phyloP scores from a whole-genome alignment of 108 stramenopile genomes.

The Skeletonema grethae region DNA sequence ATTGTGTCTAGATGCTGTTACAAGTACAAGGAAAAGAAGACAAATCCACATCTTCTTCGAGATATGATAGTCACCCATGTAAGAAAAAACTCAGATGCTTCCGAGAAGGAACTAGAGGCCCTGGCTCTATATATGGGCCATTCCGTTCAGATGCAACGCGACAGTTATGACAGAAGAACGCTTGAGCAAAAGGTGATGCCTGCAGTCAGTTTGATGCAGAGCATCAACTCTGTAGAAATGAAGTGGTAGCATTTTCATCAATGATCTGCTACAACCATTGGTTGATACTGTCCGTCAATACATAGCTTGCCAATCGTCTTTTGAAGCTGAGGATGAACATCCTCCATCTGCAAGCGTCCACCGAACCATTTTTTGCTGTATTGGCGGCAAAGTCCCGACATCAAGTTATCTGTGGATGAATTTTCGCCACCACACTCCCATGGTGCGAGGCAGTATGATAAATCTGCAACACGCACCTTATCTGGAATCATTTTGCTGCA shows the following conservation, averaged over 20 bases:
- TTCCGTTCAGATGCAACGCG: slow-evolving; percentile 83
- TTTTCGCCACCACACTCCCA: slow-evolving; percentile 36
- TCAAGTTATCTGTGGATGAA: slow-evolving; percentile 21
- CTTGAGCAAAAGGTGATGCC: slow-evolving; percentile 81
- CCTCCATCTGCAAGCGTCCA: slow-evolving; percentile 51
- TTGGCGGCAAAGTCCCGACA: slow-evolving; percentile 34
- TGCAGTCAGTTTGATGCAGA: slow-evolving; percentile 69
- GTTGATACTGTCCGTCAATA: slow-evolving; percentile 33
- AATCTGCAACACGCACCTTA: slow-evolving; percentile 41
- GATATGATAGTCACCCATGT: slow-evolving; percentile 90
- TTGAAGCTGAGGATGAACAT: slow-evolving; percentile 45
- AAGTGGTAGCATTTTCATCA: neutral
- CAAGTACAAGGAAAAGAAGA: slow-evolving; percentile 75
- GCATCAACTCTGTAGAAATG: slow-evolving; percentile 21
- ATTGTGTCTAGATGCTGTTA: slow-evolving; percentile 76
- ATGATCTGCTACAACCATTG: slow-evolving; percentile 9
- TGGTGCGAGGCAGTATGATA: slow-evolving; percentile 42
- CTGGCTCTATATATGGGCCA: slow-evolving; percentile 89
- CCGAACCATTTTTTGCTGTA: slow-evolving; percentile 36
- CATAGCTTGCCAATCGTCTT: slow-evolving; percentile 38
- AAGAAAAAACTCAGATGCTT: slow-evolving; percentile 72
- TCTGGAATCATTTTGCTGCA: slow-evolving; percentile 35
- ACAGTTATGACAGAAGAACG: slow-evolving; percentile 83
- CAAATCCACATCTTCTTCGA: slow-evolving; percentile 82
- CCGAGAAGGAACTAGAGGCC: slow-evolving; percentile 84